These are phyloP conservation scores for Zelopaecilomyces penicillatus DNA, from an alignment of 2,329 filamentous ascomycete species.

Conservation along the genomic window DNA sequence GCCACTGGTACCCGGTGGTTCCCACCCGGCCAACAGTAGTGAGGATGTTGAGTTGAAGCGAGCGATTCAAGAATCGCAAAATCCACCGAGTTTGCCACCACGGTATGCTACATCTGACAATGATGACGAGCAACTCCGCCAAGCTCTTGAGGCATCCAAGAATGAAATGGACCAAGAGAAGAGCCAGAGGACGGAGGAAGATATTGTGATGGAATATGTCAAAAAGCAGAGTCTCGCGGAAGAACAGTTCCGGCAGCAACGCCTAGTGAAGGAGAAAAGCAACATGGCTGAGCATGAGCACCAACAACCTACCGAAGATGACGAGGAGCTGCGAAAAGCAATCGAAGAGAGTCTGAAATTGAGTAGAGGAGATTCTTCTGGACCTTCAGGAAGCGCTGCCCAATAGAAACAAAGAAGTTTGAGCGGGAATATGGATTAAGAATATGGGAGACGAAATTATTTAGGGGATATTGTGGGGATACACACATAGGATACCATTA, in stretches of 20 bases:
- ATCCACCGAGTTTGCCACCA: constrained; percentile 12
- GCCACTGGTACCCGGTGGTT: constrained; percentile 24
- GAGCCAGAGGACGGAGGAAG: constrained; percentile 52
- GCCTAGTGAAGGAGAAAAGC: constrained; percentile 26
- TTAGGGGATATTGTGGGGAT: too few species aligned
- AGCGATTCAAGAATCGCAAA: constrained; percentile 32
- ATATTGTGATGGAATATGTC: constrained; percentile 67
- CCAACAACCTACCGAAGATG: constrained; percentile 35
- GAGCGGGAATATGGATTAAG: neutral
- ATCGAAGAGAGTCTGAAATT: constrained; percentile 47
- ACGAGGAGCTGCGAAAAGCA: constrained; percentile 48
- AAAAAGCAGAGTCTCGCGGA: constrained; percentile 70
- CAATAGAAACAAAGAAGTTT: neutral
- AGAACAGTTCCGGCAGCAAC: constrained; percentile 37
- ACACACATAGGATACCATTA: too few species aligned
- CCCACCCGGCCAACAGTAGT: constrained; percentile 22
- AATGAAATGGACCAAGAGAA: constrained; percentile 34
- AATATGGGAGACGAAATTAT: too few species aligned
- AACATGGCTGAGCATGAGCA: constrained; percentile 17
- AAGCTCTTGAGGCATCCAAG: constrained; percentile 37
- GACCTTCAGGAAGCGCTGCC: constrained; percentile 12
- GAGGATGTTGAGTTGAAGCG: constrained; percentile 30
- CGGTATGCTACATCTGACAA: constrained; percentile 13
- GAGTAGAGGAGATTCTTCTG: constrained; percentile 20
- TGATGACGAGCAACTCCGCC: constrained; percentile 37